Evolutionary conservation across 116 monocot genomes (phyloP).

Genomic region (Zostera marina): DNA sequence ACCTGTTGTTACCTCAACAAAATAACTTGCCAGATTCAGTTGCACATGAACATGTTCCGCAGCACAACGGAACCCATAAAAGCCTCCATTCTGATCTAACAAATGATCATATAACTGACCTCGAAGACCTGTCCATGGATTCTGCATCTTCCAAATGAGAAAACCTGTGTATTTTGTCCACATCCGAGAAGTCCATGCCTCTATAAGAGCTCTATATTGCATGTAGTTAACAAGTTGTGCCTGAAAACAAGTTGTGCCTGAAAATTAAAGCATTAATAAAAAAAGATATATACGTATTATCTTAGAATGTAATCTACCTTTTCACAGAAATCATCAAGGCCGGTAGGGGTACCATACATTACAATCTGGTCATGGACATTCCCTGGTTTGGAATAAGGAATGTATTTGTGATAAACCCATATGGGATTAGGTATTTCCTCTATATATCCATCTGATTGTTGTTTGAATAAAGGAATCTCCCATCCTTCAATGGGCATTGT

Average conservation of each 20-base stretch:
- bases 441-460: constrained; percentile 41
- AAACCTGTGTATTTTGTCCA: constrained; percentile 94
- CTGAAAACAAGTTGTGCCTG: constrained; percentile 92
- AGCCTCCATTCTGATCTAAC: constrained; percentile 88
- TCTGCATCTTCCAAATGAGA: constrained; percentile 97
- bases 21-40: constrained; percentile 63
- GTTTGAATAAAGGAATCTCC: constrained; percentile 59
- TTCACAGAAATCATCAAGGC: constrained; percentile 92
- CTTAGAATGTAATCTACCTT: constrained; percentile 26
- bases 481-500: constrained; percentile 94
- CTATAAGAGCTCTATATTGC: constrained; percentile 89
- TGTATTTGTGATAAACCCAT: constrained; percentile 97
- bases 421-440: constrained; percentile 89
- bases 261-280: neutral
- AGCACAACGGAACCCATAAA: constrained; percentile 88
- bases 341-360: constrained; percentile 54
- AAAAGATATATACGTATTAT: neutral
- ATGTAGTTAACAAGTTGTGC: constrained; percentile 93
- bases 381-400: constrained; percentile 77
- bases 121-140: constrained; percentile 94
- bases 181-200: constrained; percentile 84
- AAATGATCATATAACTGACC: constrained; percentile 98
- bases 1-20: constrained; percentile 46
- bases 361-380: constrained; percentile 88
- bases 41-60: constrained; percentile 87